Conservation (phyloP, 805 yeast species). For the Kazachstania viticola region DNA sequence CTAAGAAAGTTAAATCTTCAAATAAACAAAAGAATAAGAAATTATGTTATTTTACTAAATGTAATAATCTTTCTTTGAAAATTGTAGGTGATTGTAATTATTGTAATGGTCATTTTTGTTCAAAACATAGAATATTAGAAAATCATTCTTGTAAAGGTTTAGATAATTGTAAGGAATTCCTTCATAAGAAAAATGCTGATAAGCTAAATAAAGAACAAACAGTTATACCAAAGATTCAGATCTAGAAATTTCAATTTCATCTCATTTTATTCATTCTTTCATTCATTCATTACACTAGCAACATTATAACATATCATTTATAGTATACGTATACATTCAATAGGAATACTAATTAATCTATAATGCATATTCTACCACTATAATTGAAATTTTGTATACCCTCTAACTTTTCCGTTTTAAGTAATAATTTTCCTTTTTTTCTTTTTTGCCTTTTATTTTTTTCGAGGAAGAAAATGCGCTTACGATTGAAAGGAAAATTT, state of each 20-base stretch:
- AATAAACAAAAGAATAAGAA: slow-evolving; percentile 27
- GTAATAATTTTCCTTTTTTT: too few species aligned
- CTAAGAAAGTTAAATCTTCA: slow-evolving; percentile 7
- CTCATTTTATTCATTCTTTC: too few species aligned
- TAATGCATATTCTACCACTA: too few species aligned
- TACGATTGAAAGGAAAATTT: too few species aligned
- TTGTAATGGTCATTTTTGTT: slow-evolving; percentile 77
- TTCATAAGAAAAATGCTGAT: slow-evolving; percentile 76
- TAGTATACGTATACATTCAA: too few species aligned
- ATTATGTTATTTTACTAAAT: slow-evolving; percentile 41
- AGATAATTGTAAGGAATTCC: slow-evolving; percentile 66
- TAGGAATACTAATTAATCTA: too few species aligned
- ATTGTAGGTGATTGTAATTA: slow-evolving; percentile 74
- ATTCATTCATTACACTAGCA: too few species aligned
- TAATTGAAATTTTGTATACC: too few species aligned
- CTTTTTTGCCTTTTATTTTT: too few species aligned
- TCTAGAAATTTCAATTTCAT: slow-evolving; percentile 4
- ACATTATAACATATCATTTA: too few species aligned
- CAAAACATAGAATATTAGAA: slow-evolving; percentile 77
- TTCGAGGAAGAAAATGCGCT: too few species aligned
- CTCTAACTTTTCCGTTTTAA: too few species aligned
- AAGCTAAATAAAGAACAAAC: slow-evolving; percentile 79
- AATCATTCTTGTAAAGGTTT: slow-evolving; percentile 74
- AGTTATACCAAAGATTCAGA: slow-evolving; percentile 45
- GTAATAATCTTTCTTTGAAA: slow-evolving; percentile 52